phyloP scores from a whole-genome alignment of 768 basidiomycete species.

The Suillus plorans region DNA sequence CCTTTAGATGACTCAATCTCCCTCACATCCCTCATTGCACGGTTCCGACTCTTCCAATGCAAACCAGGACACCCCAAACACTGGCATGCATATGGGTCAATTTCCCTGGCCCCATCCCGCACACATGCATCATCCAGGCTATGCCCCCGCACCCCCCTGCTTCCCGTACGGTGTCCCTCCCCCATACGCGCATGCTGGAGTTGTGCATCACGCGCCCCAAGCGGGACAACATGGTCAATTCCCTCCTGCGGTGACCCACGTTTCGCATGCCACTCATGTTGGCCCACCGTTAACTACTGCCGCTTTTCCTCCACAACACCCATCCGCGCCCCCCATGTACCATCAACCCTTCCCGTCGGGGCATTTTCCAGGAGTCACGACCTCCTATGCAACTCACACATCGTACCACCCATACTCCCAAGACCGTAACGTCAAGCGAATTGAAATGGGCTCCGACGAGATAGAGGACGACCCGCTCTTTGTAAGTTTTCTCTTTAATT shows the following conservation, averaged over 20 bases:
- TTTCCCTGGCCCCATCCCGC: background rate
- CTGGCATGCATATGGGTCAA: background rate
- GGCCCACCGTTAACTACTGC: too few relatives aligned
- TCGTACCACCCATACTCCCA: background rate
- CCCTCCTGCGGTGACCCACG: too few relatives aligned
- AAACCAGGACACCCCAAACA: background rate
- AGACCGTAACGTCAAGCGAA: background rate
- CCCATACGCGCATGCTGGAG: background rate
- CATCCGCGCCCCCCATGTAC: background rate
- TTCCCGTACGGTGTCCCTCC: background rate
- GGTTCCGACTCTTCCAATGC: background rate
- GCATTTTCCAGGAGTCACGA: background rate
- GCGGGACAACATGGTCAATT: background rate
- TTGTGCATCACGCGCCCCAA: background rate
- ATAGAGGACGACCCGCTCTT: background rate
- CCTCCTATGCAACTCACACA: background rate
- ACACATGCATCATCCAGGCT: background rate
- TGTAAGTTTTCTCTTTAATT: background rate
- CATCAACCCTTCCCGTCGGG: background rate
- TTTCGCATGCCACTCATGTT: background rate
- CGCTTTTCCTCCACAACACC: too few relatives aligned
- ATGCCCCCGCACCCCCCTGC: too few relatives aligned
- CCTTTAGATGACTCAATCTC: background rate
- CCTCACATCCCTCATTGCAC: background rate
- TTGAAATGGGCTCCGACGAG: accelerated